These are phyloP conservation scores for Chrysosporium queenslandicum DNA, from an alignment of 2,329 filamentous ascomycete genomes.

Conservation along the genomic window DNA sequence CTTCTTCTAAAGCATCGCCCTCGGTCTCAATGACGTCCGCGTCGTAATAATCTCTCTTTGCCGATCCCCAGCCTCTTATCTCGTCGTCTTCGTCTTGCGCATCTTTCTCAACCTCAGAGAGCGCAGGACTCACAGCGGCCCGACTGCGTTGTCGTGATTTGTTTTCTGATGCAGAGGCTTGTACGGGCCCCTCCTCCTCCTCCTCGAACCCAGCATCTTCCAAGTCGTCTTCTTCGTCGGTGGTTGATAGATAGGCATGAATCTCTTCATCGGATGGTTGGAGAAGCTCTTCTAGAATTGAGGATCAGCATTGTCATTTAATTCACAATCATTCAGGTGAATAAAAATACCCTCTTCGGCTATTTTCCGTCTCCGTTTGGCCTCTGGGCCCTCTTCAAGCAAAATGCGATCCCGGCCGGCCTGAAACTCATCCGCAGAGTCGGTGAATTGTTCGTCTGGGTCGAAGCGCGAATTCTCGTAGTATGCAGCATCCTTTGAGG, in stretches of 20 bases:
- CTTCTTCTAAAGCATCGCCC: slow-evolving; percentile 75
- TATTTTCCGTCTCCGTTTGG: slow-evolving; percentile 63
- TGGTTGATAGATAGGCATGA: slow-evolving; percentile 40
- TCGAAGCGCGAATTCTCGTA: slow-evolving; percentile 29
- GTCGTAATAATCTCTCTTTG: slow-evolving; percentile 85
- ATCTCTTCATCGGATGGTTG: slow-evolving; percentile 55
- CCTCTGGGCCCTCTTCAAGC: slow-evolving; percentile 68
- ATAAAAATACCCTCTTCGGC: slow-evolving; percentile 50
- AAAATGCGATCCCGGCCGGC: slow-evolving; percentile 75
- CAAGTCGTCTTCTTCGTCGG: slow-evolving; percentile 38
- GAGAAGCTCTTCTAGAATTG: slow-evolving; percentile 44
- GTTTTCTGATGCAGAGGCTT: slow-evolving; percentile 17
- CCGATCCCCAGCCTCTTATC: slow-evolving; percentile 70
- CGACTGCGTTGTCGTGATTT: slow-evolving; percentile 18
- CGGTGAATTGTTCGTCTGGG: slow-evolving; percentile 64
- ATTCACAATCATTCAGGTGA: background rate
- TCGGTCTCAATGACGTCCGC: slow-evolving; percentile 66
- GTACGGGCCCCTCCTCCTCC: slow-evolving; percentile 25
- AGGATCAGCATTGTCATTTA: slow-evolving; percentile 17
- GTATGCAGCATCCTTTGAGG: slow-evolving; percentile 26
- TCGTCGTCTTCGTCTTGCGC: slow-evolving; percentile 49
- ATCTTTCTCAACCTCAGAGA: slow-evolving; percentile 30
- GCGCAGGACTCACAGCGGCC: slow-evolving; percentile 19
- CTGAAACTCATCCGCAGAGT: slow-evolving; percentile 91
- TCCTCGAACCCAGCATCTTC: slow-evolving; percentile 30